These are phyloP conservation scores for Pythium monospermum DNA, from an alignment of 352 stramenopile genomes.

Conservation along the genomic window DNA sequence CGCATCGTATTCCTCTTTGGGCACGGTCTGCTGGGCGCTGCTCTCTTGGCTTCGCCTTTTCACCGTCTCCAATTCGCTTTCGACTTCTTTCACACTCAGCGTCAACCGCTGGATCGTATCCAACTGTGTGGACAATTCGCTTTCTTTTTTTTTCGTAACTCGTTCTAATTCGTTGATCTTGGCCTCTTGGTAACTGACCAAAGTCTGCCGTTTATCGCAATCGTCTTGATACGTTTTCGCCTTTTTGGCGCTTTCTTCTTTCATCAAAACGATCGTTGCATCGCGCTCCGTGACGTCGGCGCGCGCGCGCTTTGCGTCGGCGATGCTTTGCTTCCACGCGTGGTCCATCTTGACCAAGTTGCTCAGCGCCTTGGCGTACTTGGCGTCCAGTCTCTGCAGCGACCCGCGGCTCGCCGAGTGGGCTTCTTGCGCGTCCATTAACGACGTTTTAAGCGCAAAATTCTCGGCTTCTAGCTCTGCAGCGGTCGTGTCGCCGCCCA, in stretches of 20 bases:
- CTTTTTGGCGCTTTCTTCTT: constrained; percentile 20
- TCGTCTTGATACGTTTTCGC: constrained; percentile 20
- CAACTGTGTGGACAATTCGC: constrained; percentile 1
- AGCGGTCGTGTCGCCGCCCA: constrained; percentile 68
- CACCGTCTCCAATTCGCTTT: constrained; percentile 23
- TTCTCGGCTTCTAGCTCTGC: constrained; percentile 75
- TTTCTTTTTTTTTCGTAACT: constrained; percentile 3
- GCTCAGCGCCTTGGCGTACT: constrained; percentile 60
- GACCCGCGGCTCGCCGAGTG: constrained; percentile 35
- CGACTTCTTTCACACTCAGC: constrained; percentile 28
- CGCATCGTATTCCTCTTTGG: constrained; percentile 23
- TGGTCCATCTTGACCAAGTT: constrained; percentile 70
- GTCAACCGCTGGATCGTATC: constrained; percentile 10
- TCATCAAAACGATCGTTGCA: constrained; percentile 2
- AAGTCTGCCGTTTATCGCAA: constrained; percentile 13
- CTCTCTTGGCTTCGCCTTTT: constrained; percentile 7
- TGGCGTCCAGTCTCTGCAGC: constrained; percentile 43
- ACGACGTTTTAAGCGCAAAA: constrained; percentile 53
- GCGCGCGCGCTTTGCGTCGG: constrained; percentile 21
- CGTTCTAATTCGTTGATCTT: constrained; percentile 19
- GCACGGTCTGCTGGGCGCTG: constrained; percentile 9
- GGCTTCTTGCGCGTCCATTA: constrained; percentile 47
- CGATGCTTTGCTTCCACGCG: constrained; percentile 57
- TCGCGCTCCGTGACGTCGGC: constrained; percentile 13
- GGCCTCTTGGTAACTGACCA: constrained; percentile 17